Evolutionary conservation across 306 rosid genomes (phyloP), one percentile per base, ranked within the genome.

Genomic region (Calophaca sinica): DNA sequence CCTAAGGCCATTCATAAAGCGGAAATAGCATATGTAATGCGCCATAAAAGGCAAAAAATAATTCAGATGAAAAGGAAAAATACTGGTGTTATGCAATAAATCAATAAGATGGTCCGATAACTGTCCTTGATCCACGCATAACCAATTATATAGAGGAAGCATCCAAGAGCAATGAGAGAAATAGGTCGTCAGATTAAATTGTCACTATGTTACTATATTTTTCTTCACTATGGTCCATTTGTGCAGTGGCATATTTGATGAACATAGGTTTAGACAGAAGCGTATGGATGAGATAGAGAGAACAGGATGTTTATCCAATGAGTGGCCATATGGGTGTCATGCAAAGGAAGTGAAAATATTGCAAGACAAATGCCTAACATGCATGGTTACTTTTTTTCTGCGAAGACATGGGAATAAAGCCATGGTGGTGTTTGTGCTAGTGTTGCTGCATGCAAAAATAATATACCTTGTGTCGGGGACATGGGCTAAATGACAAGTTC

Each of bases 401-500:
- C 74, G 4, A 53, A 55, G 76, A 74, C 80, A 71, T 77, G 64
- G 73, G 74, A 67, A 78, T 74, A 82, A 78, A 83, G 77, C 59
- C 74, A 70, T 36, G 82, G 69, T 70, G 77, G 64, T 69, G 68
- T 69, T 13, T 60, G 66, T 49, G 62, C 14, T 44, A 54, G 79
- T 68, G 72, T 70, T 75, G 73, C 77, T 73, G 67, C 82, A 70
- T 81, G 84, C 80, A 79, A 80, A 78, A 83, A 67, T 73, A 82
- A 54, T 78, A 72, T 81, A 77, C 76, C 77, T 9, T 49, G 74
- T 90, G 97, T 92, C 88, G 89, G 93, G 82, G 44, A 82, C 62
- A 73, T 20, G 62, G 63, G 70, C 96, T 81, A 87, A 83, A 81
- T 86, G 92, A 83, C 91, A 86, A 80, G 45, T 69, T 76, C 83